These are phyloP conservation scores for Drechslerella coelobrocha DNA, from an alignment of 2,329 filamentous ascomycete species.

Conservation along the genomic window DNA sequence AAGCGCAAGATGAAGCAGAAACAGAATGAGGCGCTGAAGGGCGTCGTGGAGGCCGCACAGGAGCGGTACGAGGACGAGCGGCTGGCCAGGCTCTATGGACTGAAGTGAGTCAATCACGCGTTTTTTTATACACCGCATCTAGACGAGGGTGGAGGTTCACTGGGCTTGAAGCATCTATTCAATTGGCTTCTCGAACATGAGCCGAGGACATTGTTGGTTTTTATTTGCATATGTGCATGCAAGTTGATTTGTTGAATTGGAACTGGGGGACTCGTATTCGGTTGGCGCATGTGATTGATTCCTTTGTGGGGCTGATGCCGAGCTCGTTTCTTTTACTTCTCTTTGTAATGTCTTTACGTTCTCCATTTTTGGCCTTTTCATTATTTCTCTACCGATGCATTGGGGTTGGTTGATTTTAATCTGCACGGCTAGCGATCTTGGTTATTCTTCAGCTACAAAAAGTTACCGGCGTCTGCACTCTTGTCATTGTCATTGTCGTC, in stretches of 20 bases:
- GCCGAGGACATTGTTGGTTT: slow-evolving; percentile 23
- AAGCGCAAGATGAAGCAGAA: slow-evolving; percentile 45
- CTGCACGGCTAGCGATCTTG: slow-evolving; percentile 29
- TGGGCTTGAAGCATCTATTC: slow-evolving; percentile 37
- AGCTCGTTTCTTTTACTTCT: slow-evolving; percentile 33
- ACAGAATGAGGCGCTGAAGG: slow-evolving; percentile 41
- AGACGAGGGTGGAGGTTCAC: slow-evolving; percentile 45
- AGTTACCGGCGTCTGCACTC: slow-evolving; percentile 26
- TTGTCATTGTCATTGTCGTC: not conserved
- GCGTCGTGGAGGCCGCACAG: slow-evolving; percentile 46
- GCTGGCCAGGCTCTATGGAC: slow-evolving; percentile 44
- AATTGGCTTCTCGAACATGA: slow-evolving; percentile 40
- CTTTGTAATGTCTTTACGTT: slow-evolving; percentile 23
- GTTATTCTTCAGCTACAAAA: slow-evolving; percentile 29
- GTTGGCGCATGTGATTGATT: slow-evolving; percentile 49
- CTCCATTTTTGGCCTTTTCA: slow-evolving; percentile 21
- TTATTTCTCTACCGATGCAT: slow-evolving; percentile 12
- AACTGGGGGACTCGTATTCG: slow-evolving; percentile 34
- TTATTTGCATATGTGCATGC: not conserved
- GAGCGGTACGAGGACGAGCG: slow-evolving; percentile 50
- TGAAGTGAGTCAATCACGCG: slow-evolving; percentile 48
- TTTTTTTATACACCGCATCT: slow-evolving; percentile 5
- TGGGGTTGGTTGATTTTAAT: slow-evolving; percentile 17
- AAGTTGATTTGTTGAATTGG: slow-evolving; percentile 10
- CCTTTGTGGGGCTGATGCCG: slow-evolving; percentile 40